Conservation (phyloP, 2,329 filamentous ascomycete genomes). For the Clarireedia homoeocarpa region DNA sequence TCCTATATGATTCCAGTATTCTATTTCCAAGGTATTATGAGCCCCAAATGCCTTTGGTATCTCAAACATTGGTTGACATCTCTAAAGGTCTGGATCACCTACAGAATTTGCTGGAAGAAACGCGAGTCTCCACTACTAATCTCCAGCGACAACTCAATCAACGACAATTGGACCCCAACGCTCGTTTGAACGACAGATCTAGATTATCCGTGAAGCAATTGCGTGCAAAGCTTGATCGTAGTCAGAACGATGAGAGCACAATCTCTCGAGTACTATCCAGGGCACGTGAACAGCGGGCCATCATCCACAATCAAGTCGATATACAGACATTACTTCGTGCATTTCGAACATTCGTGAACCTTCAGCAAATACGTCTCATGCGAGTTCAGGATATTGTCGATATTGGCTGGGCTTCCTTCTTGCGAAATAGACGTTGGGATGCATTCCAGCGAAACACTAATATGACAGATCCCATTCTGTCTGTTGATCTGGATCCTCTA, state of each 20-base stretch:
- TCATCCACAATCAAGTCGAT: constrained; percentile 20
- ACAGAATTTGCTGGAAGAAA: constrained; percentile 8
- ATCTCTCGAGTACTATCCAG: constrained; percentile 16
- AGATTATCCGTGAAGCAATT: constrained; percentile 11
- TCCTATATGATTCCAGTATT: constrained; percentile 53
- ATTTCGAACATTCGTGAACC: constrained; percentile 42
- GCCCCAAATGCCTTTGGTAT: background rate
- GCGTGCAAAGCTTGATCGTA: constrained; percentile 7
- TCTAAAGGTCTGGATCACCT: constrained; percentile 2
- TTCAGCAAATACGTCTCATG: constrained; percentile 58
- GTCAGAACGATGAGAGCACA: constrained; percentile 11
- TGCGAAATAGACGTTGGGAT: constrained; percentile 31
- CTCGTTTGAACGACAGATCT: constrained; percentile 8
- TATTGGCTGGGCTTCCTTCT: constrained; percentile 42
- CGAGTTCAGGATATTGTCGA: constrained; percentile 54
- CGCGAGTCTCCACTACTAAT: background rate
- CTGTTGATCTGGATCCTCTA: constrained; percentile 40
- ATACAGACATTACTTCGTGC: constrained; percentile 16
- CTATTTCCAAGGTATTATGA: constrained; percentile 40
- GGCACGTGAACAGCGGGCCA: constrained; percentile 20
- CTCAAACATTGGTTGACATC: background rate
- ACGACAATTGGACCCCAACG: constrained; percentile 1
- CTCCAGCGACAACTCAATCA: constrained; percentile 8
- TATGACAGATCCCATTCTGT: constrained; percentile 32
- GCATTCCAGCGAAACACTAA: constrained; percentile 14